A percentile compares a stretch with the other conserved stretches of the same genome.
Conservation (phyloP, 768 basidiomycete genomes). For the Russula griseocarnosa region DNA sequence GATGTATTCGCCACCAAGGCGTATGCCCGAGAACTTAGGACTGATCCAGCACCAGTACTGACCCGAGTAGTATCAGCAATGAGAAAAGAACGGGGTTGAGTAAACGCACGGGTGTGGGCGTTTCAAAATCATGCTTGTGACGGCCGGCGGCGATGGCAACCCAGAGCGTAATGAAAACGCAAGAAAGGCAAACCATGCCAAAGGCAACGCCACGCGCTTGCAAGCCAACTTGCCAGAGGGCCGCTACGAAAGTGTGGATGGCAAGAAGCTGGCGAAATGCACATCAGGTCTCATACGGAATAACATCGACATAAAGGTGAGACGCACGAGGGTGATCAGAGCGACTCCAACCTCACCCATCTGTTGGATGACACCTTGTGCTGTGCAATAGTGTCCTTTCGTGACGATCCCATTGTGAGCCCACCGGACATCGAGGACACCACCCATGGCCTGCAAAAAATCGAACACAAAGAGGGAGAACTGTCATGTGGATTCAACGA, state of each 20-base stretch:
- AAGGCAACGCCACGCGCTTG: slow-evolving; percentile 32
- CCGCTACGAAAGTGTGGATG: slow-evolving; percentile 40
- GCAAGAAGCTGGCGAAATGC: slow-evolving; percentile 32
- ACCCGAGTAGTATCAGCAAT: neutral
- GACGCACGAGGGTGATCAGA: slow-evolving; percentile 41
- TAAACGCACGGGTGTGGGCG: too few relatives aligned
- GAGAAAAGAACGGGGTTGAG: too few relatives aligned
- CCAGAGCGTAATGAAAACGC: slow-evolving; percentile 35
- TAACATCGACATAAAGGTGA: neutral
- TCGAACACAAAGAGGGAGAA: slow-evolving; percentile 35
- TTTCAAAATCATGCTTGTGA: too few relatives aligned
- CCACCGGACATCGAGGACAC: slow-evolving; percentile 40
- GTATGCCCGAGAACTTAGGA: neutral
- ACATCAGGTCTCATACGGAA: slow-evolving; percentile 29
- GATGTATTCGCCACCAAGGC: slow-evolving; percentile 5
- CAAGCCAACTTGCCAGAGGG: slow-evolving; percentile 39
- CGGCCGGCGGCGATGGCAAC: slow-evolving; percentile 30
- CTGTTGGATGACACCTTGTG: slow-evolving; percentile 42
- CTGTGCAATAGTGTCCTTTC: slow-evolving; percentile 36
- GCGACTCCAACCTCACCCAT: slow-evolving; percentile 43
- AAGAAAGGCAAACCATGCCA: slow-evolving; percentile 5
- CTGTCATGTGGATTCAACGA: too few relatives aligned
- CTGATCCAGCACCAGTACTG: slow-evolving; percentile 10
- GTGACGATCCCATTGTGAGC: slow-evolving; percentile 36
- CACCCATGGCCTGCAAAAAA: slow-evolving; percentile 40